Conservation (phyloP, 1,284 basidiomycete species). For the Fomitopsis palustris region DNA sequence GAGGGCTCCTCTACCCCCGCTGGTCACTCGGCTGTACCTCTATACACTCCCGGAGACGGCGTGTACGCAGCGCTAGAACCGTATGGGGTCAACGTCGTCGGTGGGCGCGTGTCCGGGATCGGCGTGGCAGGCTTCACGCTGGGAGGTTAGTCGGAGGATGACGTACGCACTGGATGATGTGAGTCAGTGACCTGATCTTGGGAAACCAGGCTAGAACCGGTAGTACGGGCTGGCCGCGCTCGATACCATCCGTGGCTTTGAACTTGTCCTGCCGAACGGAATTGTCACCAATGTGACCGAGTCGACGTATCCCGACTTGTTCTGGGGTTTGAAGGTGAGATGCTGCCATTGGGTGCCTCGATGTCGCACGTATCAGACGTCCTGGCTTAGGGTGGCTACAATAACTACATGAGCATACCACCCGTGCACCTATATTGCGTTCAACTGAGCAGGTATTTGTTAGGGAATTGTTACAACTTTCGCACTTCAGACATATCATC, state of each 20-base stretch:
- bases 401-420: constrained; percentile 51
- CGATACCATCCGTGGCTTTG: constrained; percentile 37
- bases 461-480: constrained; percentile 62
- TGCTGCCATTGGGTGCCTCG: neutral
- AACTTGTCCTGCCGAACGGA: constrained; percentile 42
- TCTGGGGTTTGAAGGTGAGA: constrained; percentile 37
- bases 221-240: constrained; percentile 40
- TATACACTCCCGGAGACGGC: no score
- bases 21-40: no score
- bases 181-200: neutral
- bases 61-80: constrained; percentile 39
- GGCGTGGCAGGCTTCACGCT: constrained; percentile 41
- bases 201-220: constrained; percentile 35
- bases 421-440: neutral
- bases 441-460: constrained; percentile 15
- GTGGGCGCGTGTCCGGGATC: constrained; percentile 36
- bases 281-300: constrained; percentile 27
- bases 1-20: no score
- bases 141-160: constrained; percentile 29
- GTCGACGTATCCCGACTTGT: constrained; percentile 29
- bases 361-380: neutral
- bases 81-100: constrained; percentile 38
- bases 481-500: constrained; percentile 49
- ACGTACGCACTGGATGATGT: constrained; percentile 26
- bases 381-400: constrained; percentile 46